Percentiles rank a stretch among this genome's conserved stretches.
Conservation (phyloP, 805 yeast genomes). For the Metschnikowia hibisci region DNA sequence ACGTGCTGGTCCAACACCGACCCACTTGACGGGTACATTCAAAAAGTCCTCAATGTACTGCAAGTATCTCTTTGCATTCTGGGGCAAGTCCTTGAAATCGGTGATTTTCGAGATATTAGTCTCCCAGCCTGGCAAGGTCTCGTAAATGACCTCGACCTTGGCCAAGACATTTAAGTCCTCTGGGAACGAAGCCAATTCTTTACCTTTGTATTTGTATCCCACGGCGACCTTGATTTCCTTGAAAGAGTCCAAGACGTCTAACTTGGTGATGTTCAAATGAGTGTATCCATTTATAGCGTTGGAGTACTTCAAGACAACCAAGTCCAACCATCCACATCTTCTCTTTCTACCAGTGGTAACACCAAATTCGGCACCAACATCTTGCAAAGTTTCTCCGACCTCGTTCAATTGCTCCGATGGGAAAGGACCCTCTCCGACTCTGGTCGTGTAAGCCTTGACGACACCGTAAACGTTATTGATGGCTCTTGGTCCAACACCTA, state of each 20-base stretch:
- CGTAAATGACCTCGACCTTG: slow-evolving; percentile 88
- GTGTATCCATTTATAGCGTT: slow-evolving; percentile 94
- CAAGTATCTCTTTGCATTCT: slow-evolving; percentile 80
- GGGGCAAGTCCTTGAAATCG: slow-evolving; percentile 76
- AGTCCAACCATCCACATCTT: slow-evolving; percentile 98
- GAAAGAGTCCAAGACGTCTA: slow-evolving; percentile 90
- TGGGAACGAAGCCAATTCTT: slow-evolving; percentile 77
- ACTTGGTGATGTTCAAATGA: slow-evolving; percentile 86
- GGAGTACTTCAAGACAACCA: slow-evolving; percentile 90
- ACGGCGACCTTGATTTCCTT: slow-evolving; percentile 86
- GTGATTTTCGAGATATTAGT: slow-evolving; percentile 70
- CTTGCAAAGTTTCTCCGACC: slow-evolving; percentile 81
- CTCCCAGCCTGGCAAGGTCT: slow-evolving; percentile 93
- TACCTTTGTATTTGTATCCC: slow-evolving; percentile 75
- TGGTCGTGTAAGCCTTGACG: slow-evolving; percentile 96
- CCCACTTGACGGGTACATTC: slow-evolving; percentile 88
- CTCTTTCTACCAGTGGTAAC: slow-evolving; percentile 99
- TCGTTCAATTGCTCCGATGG: slow-evolving; percentile 94
- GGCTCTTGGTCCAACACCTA: slow-evolving; percentile 89
- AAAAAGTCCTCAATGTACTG: slow-evolving; percentile 81
- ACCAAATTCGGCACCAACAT: slow-evolving; percentile 93
- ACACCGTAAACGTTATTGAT: slow-evolving; percentile 88
- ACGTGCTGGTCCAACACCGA: slow-evolving; percentile 98
- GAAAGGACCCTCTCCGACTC: slow-evolving; percentile 99
- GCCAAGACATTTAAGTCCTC: slow-evolving; percentile 82